Evolutionary conservation across 805 yeast genomes (phyloP), one percentile per base, ranked within the genome.

Genomic region (Candida maltosa): DNA sequence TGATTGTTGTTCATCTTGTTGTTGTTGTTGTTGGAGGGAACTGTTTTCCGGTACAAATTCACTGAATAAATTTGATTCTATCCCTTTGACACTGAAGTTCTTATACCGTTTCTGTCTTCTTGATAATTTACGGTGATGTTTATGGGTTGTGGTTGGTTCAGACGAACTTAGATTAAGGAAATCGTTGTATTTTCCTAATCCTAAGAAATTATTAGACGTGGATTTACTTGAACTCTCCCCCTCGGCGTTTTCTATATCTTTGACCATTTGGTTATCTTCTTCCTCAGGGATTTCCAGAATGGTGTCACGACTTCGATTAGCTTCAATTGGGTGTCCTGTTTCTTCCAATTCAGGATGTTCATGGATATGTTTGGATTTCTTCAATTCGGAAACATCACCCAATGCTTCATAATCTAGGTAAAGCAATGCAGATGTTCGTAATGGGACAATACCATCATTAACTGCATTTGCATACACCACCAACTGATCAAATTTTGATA

Each of bases 361-460:
- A 11, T 29, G 18, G 5, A 42, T 29, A 15, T 18, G 42, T 16
- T 38, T 39, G 11, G 41, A 31, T 25, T 47, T 37, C 35, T 53
- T 49, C 30, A 64, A 40, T 8, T 52, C 60, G 9, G 51, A 52
- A 4, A 65, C 66, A 24, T 63, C 64, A 2, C 70, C 71, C 22
- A 68, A 47, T 1, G 73, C 71, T 20, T 54, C 53, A 58, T 66
- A 68, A 42, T 68, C 74, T 34, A 68, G 46, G 35, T 65, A 68
- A 15, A 68, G 47, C 34, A 68, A 49, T 1, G 70, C 68, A 21
- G 69, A 54, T 1, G 74, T 68, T 31, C 74, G 47, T 21, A 68
- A 50, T 2, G 74, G 74, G 1, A 66, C 73, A 15, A 68, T 67
- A 2, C 74, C 74, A 40, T 68, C 74, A 37, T 67, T 66, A 11